Evolutionary conservation across 495 filamentous ascomycete species (phyloP).

Genomic region (Xylaria longipes): DNA sequence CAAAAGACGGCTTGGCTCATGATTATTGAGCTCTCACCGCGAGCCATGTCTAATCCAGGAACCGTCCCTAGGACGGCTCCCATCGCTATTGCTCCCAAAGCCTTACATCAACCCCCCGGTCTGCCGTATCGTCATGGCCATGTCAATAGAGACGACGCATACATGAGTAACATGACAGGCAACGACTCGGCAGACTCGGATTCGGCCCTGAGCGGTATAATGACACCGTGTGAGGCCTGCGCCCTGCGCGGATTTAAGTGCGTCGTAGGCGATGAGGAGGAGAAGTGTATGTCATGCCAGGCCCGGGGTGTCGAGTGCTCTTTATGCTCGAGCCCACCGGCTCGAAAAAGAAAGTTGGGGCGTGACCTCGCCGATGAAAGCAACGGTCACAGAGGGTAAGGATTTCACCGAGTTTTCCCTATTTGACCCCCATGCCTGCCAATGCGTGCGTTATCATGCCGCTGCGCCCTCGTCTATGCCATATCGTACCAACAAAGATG

Average conservation of each 20-base stretch:
- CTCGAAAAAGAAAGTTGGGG: conserved; percentile 76
- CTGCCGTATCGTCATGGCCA: conserved; percentile 47
- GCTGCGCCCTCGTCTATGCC: conserved; percentile 28
- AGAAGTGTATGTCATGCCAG: conserved; percentile 67
- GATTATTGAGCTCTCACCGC: conserved; percentile 30
- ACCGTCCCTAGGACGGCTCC: conserved; percentile 60
- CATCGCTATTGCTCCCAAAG: conserved; percentile 64
- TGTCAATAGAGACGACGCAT: conserved; percentile 49
- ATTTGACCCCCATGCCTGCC: conserved; percentile 36
- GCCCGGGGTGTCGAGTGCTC: conserved; percentile 68
- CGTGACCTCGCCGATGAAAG: conserved; percentile 64
- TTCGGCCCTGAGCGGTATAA: conserved; percentile 50
- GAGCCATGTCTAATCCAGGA: conserved; percentile 56
- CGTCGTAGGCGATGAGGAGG: conserved; percentile 78
- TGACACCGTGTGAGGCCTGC: conserved; percentile 66
- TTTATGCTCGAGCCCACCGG: conserved; percentile 68
- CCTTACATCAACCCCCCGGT: conserved; percentile 41
- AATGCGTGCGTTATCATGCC: conserved; percentile 37
- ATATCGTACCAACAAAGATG: conserved; percentile 29
- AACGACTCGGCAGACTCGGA: conserved; percentile 58
- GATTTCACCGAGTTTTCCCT: conserved; percentile 39
- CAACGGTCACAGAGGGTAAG: conserved; percentile 64
- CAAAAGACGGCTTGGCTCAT: conserved; percentile 7
- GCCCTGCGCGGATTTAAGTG: conserved; percentile 85
- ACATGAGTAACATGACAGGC: conserved; percentile 51